Evolutionary conservation across 805 yeast species (phyloP).

Genomic region (Saturnispora sekii): DNA sequence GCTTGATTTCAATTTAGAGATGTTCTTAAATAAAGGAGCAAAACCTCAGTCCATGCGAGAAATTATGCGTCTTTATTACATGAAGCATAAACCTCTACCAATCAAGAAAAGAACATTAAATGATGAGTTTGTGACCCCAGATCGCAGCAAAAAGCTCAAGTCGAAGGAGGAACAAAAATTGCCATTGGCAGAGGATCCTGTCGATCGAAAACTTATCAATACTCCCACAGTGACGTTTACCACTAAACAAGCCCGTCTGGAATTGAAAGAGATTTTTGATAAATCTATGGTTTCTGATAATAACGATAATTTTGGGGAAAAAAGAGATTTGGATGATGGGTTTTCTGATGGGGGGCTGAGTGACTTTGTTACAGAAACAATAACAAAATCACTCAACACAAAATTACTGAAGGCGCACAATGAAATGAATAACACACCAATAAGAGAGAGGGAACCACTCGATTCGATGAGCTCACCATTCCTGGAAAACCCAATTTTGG

Average conservation of each 20-base stretch:
- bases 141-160: slow-evolving; percentile 2
- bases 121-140: slow-evolving; percentile 3
- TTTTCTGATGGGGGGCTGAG: slow-evolving; percentile 18
- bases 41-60: slow-evolving; percentile 37
- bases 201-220: slow-evolving; percentile 23
- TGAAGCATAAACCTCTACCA: slow-evolving; percentile 1
- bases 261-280: slow-evolving; percentile 68
- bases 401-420: slow-evolving; percentile 22
- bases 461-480: slow-evolving; percentile 39
- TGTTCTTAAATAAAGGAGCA: slow-evolving; percentile 36
- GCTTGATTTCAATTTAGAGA: slow-evolving; percentile 48
- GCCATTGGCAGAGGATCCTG: background rate
- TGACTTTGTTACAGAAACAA: slow-evolving; percentile 41
- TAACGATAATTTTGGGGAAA: background rate
- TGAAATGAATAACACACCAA: slow-evolving; percentile 2
- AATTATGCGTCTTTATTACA: slow-evolving; percentile 34
- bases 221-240: slow-evolving; percentile 77
- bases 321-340: slow-evolving; percentile 8
- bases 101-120: background rate
- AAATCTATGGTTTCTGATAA: slow-evolving; percentile 26
- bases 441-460: slow-evolving; percentile 7
- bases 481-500: slow-evolving; percentile 22
- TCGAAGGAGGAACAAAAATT: too few species aligned
- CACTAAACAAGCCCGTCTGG: slow-evolving; percentile 67
- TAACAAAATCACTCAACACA: slow-evolving; percentile 21